Base-by-base conservation (phyloP, 192 early-diverging fungal genomes). In the Chytriomyces hyalinus region DNA sequence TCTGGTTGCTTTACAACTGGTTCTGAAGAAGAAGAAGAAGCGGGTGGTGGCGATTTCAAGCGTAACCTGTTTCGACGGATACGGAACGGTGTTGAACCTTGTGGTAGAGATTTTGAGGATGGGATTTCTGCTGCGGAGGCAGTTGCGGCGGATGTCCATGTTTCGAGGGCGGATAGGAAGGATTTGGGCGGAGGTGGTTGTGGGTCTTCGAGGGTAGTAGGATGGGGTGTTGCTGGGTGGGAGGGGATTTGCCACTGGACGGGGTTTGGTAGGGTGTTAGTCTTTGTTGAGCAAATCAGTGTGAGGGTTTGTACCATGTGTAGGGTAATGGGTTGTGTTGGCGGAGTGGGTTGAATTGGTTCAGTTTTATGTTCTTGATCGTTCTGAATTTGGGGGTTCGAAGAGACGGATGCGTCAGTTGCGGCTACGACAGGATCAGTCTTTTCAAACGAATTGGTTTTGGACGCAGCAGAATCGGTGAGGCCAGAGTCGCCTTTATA, bases 61-160 rank as follows among this genome's bases (percentile, higher is more conserved):
- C 28, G 13, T 11, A 67, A 11, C 11, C 66, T 10, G 24, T 24
- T 46, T 24, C 66, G 2, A 2, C 66, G 28, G 46, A 67, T 67
- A 13, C 66, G 26, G 66, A 67, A 67, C 11, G 66, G 66, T 15
- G 66, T 67, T 48, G 46, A 20, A 2, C 66, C 66, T 17, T 67
- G 11, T 13, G 66, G 66, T 2, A 67, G 66, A 4, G 28, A 47
- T 15, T 43, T 47, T 10, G 66, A 67, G 9, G 66, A 67, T 47
- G 66, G 45, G 44, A 67, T 48, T 48, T 67, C 66, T 2, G 66
- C 66, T 13, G 66, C 66, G 46, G 44, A 24, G 6, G 62, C 46
- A 49, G 66, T 24, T 46, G 66, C 66, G 13, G 45, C 46, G 28
- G 66, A 13, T 11, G 43, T 67, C 66, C 66, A 67, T 15, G 66